Conservation (phyloP, 768 basidiomycete genomes). For the Suillus placidus region DNA sequence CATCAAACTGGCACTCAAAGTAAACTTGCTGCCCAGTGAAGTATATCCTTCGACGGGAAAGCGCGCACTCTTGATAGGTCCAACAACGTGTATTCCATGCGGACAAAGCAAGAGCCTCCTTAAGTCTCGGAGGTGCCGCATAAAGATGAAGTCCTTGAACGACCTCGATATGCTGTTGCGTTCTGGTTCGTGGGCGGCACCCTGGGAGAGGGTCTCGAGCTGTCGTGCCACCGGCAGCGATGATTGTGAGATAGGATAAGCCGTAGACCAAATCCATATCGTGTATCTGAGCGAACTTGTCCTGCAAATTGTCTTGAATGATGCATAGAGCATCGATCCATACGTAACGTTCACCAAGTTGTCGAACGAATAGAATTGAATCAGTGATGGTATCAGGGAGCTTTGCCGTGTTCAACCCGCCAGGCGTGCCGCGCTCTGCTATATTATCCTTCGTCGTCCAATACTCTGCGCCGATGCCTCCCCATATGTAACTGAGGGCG, state of each 20-base stretch:
- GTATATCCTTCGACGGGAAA: constrained; percentile 25
- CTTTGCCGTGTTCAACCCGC: constrained; percentile 2
- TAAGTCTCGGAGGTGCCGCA: constrained; percentile 19
- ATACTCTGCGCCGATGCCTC: constrained; percentile 11
- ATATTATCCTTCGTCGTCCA: constrained; percentile 11
- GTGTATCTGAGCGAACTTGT: constrained; percentile 21
- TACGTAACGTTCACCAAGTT: constrained; percentile 27
- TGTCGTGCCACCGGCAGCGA: constrained; percentile 20
- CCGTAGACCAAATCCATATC: constrained; percentile 27
- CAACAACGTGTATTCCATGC: constrained; percentile 26
- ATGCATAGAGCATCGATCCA: constrained; percentile 32
- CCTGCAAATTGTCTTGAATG: constrained; percentile 20
- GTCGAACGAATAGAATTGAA: constrained; percentile 22
- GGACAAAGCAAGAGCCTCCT: constrained; percentile 14
- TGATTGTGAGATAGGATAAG: constrained; percentile 20
- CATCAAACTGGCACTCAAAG: constrained; percentile 23
- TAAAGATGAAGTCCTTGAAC: constrained; percentile 25
- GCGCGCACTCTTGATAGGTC: constrained; percentile 24
- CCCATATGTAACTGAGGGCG: constrained; percentile 29
- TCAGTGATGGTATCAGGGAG: constrained; percentile 28
- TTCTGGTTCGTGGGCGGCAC: constrained; percentile 14
- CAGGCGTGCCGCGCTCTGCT: not conserved
- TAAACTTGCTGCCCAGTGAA: constrained; percentile 27
- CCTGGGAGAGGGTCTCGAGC: constrained; percentile 20
- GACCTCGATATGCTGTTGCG: constrained; percentile 20